Conservation (phyloP, 2,329 filamentous ascomycete species). For the Elsinoe fawcettii region DNA sequence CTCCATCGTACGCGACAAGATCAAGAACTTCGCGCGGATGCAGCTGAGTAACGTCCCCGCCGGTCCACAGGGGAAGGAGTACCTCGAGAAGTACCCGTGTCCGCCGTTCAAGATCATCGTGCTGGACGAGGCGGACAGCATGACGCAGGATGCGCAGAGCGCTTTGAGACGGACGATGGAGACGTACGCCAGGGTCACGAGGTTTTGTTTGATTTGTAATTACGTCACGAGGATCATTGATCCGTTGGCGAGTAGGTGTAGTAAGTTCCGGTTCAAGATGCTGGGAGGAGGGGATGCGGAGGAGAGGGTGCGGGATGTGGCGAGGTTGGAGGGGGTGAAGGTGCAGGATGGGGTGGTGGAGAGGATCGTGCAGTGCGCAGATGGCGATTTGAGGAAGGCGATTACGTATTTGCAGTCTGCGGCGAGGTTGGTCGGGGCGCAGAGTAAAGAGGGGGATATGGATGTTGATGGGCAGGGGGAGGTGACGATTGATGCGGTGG, state of each 20-base stretch:
- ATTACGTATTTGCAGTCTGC: conserved; percentile 95
- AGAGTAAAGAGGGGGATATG: conserved; percentile 51
- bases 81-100: conserved; percentile 68
- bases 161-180: conserved; percentile 95
- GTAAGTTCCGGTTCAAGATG: conserved; percentile 96
- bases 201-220: conserved; percentile 97
- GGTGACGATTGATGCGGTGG: conserved; percentile 71
- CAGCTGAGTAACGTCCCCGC: conserved; percentile 76
- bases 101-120: conserved; percentile 99
- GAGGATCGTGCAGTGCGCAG: conserved; percentile 75
- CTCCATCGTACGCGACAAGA: conserved; percentile 90
- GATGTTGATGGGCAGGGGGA: conserved; percentile 35
- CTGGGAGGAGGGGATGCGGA: conserved; percentile 80
- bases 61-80: conserved; percentile 50
- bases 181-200: conserved; percentile 90
- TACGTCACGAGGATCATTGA: conserved; percentile 98
- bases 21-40: conserved; percentile 96
- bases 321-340: conserved; percentile 64
- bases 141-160: conserved; percentile 97
- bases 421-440: conserved; percentile 74
- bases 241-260: conserved; percentile 84
- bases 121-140: conserved; percentile 94
- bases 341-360: conserved; percentile 75
- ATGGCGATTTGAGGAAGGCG: conserved; percentile 90
- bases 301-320: conserved; percentile 73